Base-by-base conservation (phyloP, 306 rosid species). In the Cicer arietinum region DNA sequence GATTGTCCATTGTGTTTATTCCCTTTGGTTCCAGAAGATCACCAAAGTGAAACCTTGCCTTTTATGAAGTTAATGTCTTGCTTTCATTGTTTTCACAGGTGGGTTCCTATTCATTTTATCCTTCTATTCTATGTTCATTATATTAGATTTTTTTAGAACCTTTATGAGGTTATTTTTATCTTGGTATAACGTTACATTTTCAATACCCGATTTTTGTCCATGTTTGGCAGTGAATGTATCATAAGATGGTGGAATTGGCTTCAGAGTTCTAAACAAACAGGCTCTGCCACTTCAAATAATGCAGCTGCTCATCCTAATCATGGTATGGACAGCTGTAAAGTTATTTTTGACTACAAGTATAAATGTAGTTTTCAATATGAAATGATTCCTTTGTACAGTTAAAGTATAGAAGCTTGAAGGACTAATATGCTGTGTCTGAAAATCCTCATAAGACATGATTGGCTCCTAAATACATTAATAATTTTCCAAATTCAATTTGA, bases 31-130 rank as follows among this genome's bases (percentile, higher is more conserved):
- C 51, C 80, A 8, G 90, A 83, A 42, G 87, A 83, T 45, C 89
- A 83, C 64, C 78, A 88, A 62, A 75, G 69, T 40, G 80, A 77
- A 52, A 82, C 39, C 9, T 80, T 83, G 79, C 94, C 92, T 52
- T 92, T 88, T 70, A 90, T 89, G 96, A 92, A 92, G 85, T 80
- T 92, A 74, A 88, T 90, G 98, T 92, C 98, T 58, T 92, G 98
- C 77, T 90, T 92, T 79, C 98, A 92, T 77, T 92, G 98, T 79
- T 90, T 90, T 76, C 96, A 90, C 86, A 83, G 96, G 98, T 89
- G 47, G 46, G 7, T 11, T 35, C 64, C 52, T 37, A 10, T 67
- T 51, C 61, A 53, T 7, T 35, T 22, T 50, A 6, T 52, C 66
- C 56, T 66, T 16, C 7, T 52, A 1, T 60, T 67, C 50, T 53